phyloP scores from a whole-genome alignment of 352 stramenopile species.

The Phytophthora gonapodyides region DNA sequence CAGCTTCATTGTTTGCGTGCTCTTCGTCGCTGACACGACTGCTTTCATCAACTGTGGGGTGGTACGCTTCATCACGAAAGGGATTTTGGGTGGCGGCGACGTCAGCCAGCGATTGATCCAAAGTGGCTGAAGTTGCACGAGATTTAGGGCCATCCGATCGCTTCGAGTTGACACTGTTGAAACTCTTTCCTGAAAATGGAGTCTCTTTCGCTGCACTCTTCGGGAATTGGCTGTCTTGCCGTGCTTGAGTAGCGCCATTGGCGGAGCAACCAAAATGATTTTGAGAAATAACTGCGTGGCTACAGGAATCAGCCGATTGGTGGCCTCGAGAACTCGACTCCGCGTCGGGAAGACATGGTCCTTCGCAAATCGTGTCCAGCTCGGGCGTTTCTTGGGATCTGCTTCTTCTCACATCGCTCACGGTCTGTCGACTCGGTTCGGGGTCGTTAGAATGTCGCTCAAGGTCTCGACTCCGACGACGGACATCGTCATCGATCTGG shows the following conservation, averaged over 20 bases:
- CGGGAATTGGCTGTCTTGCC: not conserved
- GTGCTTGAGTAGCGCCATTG: constrained; percentile 1
- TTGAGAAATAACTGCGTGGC: not conserved
- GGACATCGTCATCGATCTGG: constrained; percentile 36
- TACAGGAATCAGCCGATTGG: constrained; percentile 6
- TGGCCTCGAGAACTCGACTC: constrained; percentile 23
- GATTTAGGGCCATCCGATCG: constrained; percentile 13
- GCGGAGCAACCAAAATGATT: not conserved
- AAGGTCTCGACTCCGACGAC: constrained; percentile 33
- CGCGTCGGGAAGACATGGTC: constrained; percentile 20
- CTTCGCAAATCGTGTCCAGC: constrained; percentile 46
- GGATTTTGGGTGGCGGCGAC: constrained; percentile 26
- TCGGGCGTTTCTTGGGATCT: constrained; percentile 39
- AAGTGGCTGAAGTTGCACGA: constrained; percentile 9
- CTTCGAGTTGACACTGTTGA: constrained; percentile 11
- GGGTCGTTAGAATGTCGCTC: constrained; percentile 25
- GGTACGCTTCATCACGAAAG: constrained; percentile 21
- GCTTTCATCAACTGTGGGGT: constrained; percentile 2
- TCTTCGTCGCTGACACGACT: constrained; percentile 4
- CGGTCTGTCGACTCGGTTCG: constrained; percentile 11
- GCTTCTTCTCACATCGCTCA: constrained; percentile 25
- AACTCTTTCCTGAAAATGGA: constrained; percentile 2
- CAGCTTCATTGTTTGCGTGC: constrained; percentile 1
- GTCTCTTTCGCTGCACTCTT: not conserved
- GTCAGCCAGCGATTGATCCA: constrained; percentile 30